A percentile compares a stretch with the other conserved stretches of the same genome.
Conservation (phyloP, 108 stramenopile genomes). For the Cyclotella atomus region DNA sequence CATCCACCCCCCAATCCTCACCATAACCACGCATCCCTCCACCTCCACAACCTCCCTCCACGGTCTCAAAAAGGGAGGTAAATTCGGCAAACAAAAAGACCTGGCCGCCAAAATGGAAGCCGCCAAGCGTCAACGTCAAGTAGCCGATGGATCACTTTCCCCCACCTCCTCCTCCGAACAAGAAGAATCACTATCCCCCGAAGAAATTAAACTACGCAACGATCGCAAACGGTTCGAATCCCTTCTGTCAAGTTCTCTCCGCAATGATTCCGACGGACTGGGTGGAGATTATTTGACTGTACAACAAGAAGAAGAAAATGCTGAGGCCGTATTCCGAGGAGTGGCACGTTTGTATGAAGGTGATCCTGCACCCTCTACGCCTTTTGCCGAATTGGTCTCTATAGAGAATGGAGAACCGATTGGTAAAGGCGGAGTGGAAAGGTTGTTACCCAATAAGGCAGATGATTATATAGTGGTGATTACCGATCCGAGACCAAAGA, state of each 20-base stretch:
- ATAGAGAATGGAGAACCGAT: constrained; percentile 61
- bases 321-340: constrained; percentile 57
- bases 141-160: constrained; percentile 15
- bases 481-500: constrained; percentile 76
- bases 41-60: not conserved
- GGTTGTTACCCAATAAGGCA: constrained; percentile 67
- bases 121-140: constrained; percentile 59
- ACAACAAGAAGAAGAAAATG: constrained; percentile 82
- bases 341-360: constrained; percentile 76
- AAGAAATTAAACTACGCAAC: constrained; percentile 77
- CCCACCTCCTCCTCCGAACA: not conserved
- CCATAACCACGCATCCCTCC: not conserved
- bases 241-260: constrained; percentile 51
- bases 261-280: constrained; percentile 26
- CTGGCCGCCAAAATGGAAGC: constrained; percentile 64
- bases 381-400: constrained; percentile 68
- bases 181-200: constrained; percentile 43
- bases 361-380: constrained; percentile 74
- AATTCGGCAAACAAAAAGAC: constrained; percentile 71
- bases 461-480: constrained; percentile 69
- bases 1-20: not conserved
- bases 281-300: constrained; percentile 64
- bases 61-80: constrained; percentile 24
- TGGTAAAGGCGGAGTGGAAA: constrained; percentile 40
- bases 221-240: constrained; percentile 79